Base-by-base conservation (phyloP, 768 basidiomycete genomes). In the Mycena albidolilacea region DNA sequence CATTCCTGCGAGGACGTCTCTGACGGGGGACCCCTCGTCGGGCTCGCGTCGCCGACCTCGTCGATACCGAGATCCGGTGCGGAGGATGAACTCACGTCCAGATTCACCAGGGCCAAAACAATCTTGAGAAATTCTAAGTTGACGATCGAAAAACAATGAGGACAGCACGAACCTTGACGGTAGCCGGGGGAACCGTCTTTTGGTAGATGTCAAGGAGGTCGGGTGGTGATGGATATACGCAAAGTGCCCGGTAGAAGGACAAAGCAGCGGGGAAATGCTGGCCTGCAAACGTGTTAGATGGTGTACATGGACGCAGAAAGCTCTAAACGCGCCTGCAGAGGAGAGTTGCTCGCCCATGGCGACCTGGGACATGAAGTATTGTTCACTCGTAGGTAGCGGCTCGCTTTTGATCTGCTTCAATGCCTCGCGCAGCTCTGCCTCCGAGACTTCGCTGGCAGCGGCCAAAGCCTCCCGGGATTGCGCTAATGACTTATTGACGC, bases 141-240 rank as follows among this genome's bases (percentile, higher is more conserved):
- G 39, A 19, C 14, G 17, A 23, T 17, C 23, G 64, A 64, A 55
- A 43, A 17, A 64, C 30, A 67, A 63, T 17, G 39, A 15, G 41
- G 35, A 30, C 14, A 11, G 14, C 11, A 82, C 84, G 41, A 67
- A 92, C 93, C 85, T 95, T 93, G 85, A 96, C 95, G 61, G 96
- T 86, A 46, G 91, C 87, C 37, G 90, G 88, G 3, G 95, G 94
- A 39, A 97, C 91, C 43, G 96, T 97, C 83, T 94, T 93, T 84
- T 98, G 92, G 79, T 98, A 97, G 73, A 99, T 97, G 82, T 93
- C 90, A 78, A 99, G 93, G 77, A 99, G 90, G 82, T 99, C 98
- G 41, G 96, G 91, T 0, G 97, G 96, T 39, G 94, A 91, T 62
- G 98, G 98, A 84, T 99, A 99, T 44, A 98, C 96, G 67, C 93